Evolutionary conservation across 768 basidiomycete species (phyloP).

Genomic region (Tulasnella sp.): DNA sequence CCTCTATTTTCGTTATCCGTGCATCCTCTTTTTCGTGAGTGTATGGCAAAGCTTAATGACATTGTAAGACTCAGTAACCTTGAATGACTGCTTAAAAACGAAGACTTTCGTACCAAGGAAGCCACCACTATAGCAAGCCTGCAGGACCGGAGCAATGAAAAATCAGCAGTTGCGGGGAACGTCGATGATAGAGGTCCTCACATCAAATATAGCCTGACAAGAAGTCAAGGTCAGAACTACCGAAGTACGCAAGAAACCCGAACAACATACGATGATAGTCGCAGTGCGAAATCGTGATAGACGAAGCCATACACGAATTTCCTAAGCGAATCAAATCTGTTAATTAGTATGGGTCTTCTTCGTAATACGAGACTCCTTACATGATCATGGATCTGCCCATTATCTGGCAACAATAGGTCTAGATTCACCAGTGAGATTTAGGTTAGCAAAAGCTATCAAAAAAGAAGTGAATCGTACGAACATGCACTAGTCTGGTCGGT

Average conservation of each 20-base stretch:
- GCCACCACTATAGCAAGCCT: neutral
- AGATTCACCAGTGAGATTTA: neutral
- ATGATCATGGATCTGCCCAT: neutral
- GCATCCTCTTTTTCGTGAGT: neutral
- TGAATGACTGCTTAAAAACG: neutral
- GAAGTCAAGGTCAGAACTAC: neutral
- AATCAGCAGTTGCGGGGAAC: neutral
- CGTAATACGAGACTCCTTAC: neutral
- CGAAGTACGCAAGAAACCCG: neutral
- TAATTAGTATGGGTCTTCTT: neutral
- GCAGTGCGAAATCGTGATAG: neutral
- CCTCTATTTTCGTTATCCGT: neutral
- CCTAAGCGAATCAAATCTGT: neutral
- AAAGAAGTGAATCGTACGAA: neutral
- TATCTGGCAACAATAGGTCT: neutral
- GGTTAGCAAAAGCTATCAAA: neutral
- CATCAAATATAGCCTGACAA: neutral
- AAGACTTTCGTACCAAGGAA: neutral
- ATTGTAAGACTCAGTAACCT: neutral
- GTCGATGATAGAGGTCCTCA: neutral
- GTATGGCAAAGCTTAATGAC: neutral
- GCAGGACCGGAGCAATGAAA: neutral
- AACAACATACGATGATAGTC: neutral
- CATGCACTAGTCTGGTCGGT: neutral
- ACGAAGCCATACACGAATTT: neutral